Conservation (phyloP, 495 filamentous ascomycete species). For the Bombardia bombarda region DNA sequence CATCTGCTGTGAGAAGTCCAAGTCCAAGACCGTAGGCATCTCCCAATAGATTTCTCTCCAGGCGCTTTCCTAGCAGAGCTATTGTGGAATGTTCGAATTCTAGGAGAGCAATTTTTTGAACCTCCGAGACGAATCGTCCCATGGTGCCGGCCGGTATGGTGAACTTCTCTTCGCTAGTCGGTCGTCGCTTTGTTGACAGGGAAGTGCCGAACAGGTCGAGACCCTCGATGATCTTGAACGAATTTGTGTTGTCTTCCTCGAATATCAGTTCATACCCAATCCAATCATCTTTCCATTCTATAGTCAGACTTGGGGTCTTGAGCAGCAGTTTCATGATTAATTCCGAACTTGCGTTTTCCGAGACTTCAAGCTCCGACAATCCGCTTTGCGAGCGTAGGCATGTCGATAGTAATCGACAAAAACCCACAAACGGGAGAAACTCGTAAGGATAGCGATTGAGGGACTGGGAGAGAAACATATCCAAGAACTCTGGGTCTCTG, state of each 20-base stretch:
- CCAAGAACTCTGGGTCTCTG: constrained; percentile 46
- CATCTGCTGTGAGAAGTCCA: constrained; percentile 24
- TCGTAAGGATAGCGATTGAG: constrained; percentile 80
- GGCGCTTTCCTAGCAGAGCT: constrained; percentile 65
- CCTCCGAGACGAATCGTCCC: constrained; percentile 63
- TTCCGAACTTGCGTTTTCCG: constrained; percentile 44
- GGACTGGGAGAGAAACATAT: constrained; percentile 51
- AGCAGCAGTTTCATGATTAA: constrained; percentile 49
- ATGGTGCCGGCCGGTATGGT: constrained; percentile 54
- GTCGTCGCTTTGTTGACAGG: constrained; percentile 18
- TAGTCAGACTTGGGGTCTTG: constrained; percentile 62
- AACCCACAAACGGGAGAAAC: constrained; percentile 62
- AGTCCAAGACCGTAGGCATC: constrained; percentile 27
- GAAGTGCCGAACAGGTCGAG: constrained; percentile 44
- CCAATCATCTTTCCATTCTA: constrained; percentile 51
- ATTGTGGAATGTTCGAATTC: constrained; percentile 69
- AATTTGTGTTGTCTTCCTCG: constrained; percentile 78
- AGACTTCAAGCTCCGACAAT: constrained; percentile 39
- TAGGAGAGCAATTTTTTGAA: constrained; percentile 46
- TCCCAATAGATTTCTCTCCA: constrained; percentile 45
- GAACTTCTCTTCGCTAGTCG: constrained; percentile 32
- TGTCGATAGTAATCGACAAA: constrained; percentile 32
- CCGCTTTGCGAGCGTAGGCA: constrained; percentile 37
- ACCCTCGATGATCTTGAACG: constrained; percentile 44
- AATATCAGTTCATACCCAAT: constrained; percentile 56